These are phyloP conservation scores for Aspergillus versicolor DNA, from an alignment of 2,329 filamentous ascomycete species.

Conservation along the genomic window DNA sequence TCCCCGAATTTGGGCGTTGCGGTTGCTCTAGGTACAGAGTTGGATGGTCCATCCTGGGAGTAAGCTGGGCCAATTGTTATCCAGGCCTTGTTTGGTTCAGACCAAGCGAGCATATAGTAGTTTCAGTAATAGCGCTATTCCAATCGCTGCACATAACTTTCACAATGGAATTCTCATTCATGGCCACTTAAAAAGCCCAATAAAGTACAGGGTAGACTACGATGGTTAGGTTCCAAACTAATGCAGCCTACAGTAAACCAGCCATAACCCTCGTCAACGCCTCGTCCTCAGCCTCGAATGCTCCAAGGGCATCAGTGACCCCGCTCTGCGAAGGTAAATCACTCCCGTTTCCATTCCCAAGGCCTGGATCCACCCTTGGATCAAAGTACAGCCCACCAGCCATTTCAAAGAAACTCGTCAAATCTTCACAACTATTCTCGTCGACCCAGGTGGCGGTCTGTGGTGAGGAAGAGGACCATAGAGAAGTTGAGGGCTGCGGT, in stretches of 20 bases:
- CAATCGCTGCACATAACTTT: not conserved
- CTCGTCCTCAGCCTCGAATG: slow-evolving; percentile 37
- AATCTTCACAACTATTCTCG: slow-evolving; percentile 45
- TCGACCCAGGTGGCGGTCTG: slow-evolving; percentile 8
- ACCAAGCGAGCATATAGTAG: not conserved
- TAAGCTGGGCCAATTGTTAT: not conserved
- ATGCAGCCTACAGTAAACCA: slow-evolving; percentile 25
- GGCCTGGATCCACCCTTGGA: slow-evolving; percentile 9
- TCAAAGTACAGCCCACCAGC: slow-evolving; percentile 49
- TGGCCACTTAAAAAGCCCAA: too few relatives aligned
- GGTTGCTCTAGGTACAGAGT: not conserved
- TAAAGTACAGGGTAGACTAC: not conserved
- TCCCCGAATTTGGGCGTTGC: slow-evolving; percentile 52
- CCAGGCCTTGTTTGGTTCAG: too few relatives aligned
- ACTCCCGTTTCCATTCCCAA: not conserved
- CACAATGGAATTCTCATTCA: too few relatives aligned
- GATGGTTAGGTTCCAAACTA: not conserved
- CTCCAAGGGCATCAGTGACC: slow-evolving; percentile 18
- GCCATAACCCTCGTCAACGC: slow-evolving; percentile 36
- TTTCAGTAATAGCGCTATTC: not conserved
- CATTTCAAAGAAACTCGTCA: slow-evolving; percentile 62
- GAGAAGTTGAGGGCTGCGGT: slow-evolving; percentile 11
- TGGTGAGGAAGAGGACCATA: slow-evolving; percentile 22
- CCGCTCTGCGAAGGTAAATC: slow-evolving; percentile 2
- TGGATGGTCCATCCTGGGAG: slow-evolving; percentile 6